Evolutionary conservation across 495 filamentous ascomycete genomes (phyloP).

Genomic region (Xylona heveae): DNA sequence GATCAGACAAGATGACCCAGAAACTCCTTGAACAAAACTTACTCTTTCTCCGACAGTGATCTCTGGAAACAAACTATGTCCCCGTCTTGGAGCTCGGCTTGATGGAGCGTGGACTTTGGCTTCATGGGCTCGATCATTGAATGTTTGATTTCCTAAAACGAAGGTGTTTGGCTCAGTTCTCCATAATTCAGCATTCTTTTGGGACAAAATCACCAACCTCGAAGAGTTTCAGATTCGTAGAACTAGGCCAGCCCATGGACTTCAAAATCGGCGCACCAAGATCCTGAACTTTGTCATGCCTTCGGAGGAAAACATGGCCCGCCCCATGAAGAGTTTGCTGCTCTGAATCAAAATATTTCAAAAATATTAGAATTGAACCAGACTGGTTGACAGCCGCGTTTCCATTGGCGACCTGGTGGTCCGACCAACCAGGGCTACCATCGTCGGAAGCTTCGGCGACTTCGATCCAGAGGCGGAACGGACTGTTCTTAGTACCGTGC

Average conservation of each 20-base stretch:
- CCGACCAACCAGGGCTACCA: constrained; percentile 47
- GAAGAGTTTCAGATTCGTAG: constrained; percentile 37
- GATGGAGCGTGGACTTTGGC: constrained; percentile 64
- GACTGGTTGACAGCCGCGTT: constrained; percentile 22
- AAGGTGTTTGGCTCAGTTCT: constrained; percentile 9
- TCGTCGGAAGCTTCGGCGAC: constrained; percentile 42
- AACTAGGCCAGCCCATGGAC: constrained; percentile 67
- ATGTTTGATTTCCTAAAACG: constrained; percentile 71
- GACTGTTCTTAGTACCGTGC: constrained; percentile 42
- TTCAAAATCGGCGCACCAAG: constrained; percentile 59
- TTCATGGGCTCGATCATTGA: constrained; percentile 94
- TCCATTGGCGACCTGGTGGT: too few species aligned
- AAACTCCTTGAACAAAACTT: constrained; percentile 7
- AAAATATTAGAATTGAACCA: constrained; percentile 58
- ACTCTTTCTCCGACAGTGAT: constrained; percentile 37
- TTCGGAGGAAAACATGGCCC: constrained; percentile 67
- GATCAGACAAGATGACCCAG: constrained; percentile 1
- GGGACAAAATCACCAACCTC: constrained; percentile 26
- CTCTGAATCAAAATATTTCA: constrained; percentile 76
- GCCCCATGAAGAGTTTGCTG: constrained; percentile 53
- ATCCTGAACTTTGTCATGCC: constrained; percentile 70
- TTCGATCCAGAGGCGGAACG: constrained; percentile 77
- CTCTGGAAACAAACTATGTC: constrained; percentile 93
- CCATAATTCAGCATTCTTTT: not conserved
- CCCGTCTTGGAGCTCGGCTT: constrained; percentile 89